A percentile compares a stretch with the other conserved stretches of the same genome.
Conservation (phyloP, 2,329 filamentous ascomycete genomes). For the Hypoxylon sp. region DNA sequence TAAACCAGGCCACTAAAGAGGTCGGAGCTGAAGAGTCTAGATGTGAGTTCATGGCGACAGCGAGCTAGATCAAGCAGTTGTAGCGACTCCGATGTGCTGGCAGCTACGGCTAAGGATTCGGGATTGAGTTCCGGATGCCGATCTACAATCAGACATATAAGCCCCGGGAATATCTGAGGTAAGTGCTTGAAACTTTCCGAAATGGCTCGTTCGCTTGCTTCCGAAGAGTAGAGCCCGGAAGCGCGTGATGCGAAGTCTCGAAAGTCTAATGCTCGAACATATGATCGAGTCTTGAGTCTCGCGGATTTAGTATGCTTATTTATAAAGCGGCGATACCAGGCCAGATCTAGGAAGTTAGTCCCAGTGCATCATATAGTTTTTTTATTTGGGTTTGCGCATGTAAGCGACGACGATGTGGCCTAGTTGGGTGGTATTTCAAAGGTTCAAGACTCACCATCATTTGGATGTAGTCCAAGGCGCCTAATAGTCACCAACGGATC, state of each 20-base stretch:
- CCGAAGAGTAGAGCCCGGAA: constrained; percentile 58
- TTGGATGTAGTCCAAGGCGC: constrained; percentile 58
- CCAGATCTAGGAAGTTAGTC: constrained; percentile 58
- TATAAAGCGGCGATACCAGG: constrained; percentile 64
- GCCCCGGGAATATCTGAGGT: constrained; percentile 57
- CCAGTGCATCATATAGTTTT: not conserved
- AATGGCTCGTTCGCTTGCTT: constrained; percentile 55
- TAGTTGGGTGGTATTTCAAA: no score
- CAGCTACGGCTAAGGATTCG: constrained; percentile 51
- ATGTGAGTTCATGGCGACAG: constrained; percentile 58
- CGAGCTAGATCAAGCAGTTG: constrained; percentile 62
- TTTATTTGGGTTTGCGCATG: not conserved
- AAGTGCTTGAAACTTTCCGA: constrained; percentile 58
- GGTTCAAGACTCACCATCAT: constrained; percentile 63
- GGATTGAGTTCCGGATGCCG: constrained; percentile 62
- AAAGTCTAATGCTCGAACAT: constrained; percentile 64
- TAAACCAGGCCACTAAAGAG: constrained; percentile 61
- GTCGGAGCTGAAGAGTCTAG: constrained; percentile 56
- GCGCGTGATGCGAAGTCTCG: constrained; percentile 58
- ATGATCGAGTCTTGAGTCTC: constrained; percentile 56
- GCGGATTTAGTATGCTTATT: constrained; percentile 55
- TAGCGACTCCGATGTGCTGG: constrained; percentile 43
- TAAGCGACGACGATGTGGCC: not conserved
- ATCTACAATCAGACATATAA: constrained; percentile 64
- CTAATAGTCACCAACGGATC: constrained; percentile 60